These are phyloP conservation scores for Saccharomyces hybrid DNA, from an alignment of 1,139 yeast species.

Conservation along the genomic window DNA sequence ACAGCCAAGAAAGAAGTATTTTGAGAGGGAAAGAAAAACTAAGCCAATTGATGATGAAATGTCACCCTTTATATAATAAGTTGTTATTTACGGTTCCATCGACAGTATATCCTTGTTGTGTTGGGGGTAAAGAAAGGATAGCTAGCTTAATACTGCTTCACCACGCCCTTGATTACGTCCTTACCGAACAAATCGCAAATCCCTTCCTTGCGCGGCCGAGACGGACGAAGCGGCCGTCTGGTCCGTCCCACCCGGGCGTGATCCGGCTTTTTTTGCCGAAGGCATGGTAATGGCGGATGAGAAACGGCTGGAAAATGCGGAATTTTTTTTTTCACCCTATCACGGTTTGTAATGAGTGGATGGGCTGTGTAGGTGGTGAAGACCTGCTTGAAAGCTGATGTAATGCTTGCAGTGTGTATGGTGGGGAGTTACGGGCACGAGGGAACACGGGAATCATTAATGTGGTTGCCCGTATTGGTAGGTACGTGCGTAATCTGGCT, in stretches of 20 bases:
- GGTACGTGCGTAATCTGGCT: neutral
- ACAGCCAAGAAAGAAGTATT: neutral
- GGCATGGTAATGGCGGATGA: neutral
- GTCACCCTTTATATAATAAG: neutral
- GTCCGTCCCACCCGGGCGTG: neutral
- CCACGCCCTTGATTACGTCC: neutral
- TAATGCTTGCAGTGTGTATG: too few relatives aligned
- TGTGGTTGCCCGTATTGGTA: neutral
- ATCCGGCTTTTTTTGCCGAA: neutral
- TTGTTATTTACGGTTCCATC: neutral
- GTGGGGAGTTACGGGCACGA: neutral
- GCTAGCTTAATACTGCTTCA: neutral
- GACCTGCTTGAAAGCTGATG: too few relatives aligned
- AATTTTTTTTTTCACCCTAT: neutral
- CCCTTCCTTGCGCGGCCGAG: neutral
- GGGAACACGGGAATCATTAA: neutral
- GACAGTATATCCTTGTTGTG: neutral
- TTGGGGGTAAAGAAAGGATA: neutral
- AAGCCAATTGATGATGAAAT: neutral
- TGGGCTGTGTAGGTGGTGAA: too few relatives aligned
- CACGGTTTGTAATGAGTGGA: too few relatives aligned
- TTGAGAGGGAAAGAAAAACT: neutral
- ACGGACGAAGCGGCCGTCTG: neutral
- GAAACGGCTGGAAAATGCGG: neutral
- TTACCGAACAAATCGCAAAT: neutral